phyloP scores from a whole-genome alignment of 2,329 filamentous ascomycete genomes.

The Neoarthrinium moseri region DNA sequence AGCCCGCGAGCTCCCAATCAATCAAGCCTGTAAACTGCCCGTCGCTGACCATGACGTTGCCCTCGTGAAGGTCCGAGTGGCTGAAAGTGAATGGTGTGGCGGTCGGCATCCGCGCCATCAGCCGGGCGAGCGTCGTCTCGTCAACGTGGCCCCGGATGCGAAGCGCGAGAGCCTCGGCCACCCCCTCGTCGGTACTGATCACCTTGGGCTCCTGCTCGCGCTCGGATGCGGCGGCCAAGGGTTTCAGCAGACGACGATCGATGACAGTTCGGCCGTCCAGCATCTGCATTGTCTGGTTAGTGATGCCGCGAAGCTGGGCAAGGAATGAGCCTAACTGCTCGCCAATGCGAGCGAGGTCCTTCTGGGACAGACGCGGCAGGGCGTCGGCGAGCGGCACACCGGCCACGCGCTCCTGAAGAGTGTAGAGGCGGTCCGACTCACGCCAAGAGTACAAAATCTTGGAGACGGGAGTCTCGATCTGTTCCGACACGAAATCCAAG shows the following conservation, averaged over 20 bases:
- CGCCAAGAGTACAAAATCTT: slow-evolving; percentile 4
- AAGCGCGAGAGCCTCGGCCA: neutral
- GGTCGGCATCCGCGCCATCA: slow-evolving; percentile 15
- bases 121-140: neutral
- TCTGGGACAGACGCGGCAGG: neutral
- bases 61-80: slow-evolving; percentile 12
- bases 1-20: slow-evolving; percentile 14
- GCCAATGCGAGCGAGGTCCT: slow-evolving; percentile 5
- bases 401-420: slow-evolving; percentile 8
- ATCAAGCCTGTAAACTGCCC: slow-evolving; percentile 13
- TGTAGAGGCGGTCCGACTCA: slow-evolving; percentile 9
- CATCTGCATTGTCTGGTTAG: slow-evolving; percentile 8
- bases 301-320: neutral
- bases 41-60: slow-evolving; percentile 16
- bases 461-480: neutral
- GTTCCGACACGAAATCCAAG: neutral
- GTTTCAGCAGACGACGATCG: slow-evolving; percentile 11
- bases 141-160: neutral
- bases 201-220: neutral
- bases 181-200: neutral
- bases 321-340: slow-evolving; percentile 4
- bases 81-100: slow-evolving; percentile 12
- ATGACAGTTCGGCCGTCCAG: slow-evolving; percentile 9
- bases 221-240: neutral
- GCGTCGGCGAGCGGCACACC: slow-evolving; percentile 11